Percentiles rank a stretch among this genome's conserved stretches.
phyloP scores from a whole-genome alignment of 495 filamentous ascomycete species.

The Amniculicola lignicola region DNA sequence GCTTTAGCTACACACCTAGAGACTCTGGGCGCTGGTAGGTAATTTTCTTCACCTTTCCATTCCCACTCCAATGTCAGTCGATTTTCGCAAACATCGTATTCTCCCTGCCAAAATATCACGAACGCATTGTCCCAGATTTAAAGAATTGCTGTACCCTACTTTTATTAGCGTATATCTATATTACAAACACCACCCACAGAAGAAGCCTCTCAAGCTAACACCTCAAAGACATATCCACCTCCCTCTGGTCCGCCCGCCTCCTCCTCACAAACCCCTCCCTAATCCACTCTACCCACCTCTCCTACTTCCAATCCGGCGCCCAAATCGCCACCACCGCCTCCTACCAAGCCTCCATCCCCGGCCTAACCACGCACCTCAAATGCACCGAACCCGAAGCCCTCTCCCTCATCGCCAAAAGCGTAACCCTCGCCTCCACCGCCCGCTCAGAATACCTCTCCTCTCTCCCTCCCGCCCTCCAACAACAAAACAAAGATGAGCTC shows the following conservation, averaged over 20 bases:
- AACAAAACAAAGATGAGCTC: constrained; percentile 8
- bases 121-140: no score
- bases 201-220: background rate
- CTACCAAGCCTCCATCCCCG: constrained; percentile 39
- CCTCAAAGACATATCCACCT: constrained; percentile 27
- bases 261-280: constrained; percentile 28
- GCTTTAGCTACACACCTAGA: constrained; percentile 42
- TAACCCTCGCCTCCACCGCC: constrained; percentile 34
- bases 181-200: background rate
- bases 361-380: constrained; percentile 30
- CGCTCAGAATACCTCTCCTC: constrained; percentile 17
- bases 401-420: constrained; percentile 35
- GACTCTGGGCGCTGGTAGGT: constrained; percentile 21
- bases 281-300: constrained; percentile 35
- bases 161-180: no score
- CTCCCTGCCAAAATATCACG: no score
- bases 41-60: no score
- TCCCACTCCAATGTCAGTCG: no score
- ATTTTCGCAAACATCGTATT: no score
- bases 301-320: constrained; percentile 39
- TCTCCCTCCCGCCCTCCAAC: background rate
- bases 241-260: constrained; percentile 38
- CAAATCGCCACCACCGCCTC: constrained; percentile 39
- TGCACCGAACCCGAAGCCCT: constrained; percentile 19
- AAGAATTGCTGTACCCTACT: no score